Conservation (phyloP, 768 basidiomycete species). For the Tulasnella sp. region DNA sequence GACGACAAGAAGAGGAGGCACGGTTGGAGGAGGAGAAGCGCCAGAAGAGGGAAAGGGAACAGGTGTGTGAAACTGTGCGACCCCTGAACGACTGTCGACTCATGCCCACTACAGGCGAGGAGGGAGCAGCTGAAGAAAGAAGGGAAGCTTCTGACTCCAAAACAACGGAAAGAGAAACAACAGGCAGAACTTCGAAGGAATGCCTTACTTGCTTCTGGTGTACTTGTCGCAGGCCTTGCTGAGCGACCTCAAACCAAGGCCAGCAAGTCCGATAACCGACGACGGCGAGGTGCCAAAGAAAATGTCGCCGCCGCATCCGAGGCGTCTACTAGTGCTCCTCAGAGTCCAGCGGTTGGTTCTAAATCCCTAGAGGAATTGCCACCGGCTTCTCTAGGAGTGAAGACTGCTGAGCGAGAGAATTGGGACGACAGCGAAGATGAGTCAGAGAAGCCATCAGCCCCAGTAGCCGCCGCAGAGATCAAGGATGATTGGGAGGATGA, state of each 20-base stretch:
- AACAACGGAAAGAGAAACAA: constrained; percentile 87
- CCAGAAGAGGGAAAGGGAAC: constrained; percentile 52
- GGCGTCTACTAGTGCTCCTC: constrained; percentile 19
- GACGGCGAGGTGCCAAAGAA: constrained; percentile 38
- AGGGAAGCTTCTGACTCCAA: constrained; percentile 89
- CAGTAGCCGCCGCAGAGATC: constrained; percentile 20
- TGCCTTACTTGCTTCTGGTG: constrained; percentile 80
- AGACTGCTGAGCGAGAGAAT: constrained; percentile 27
- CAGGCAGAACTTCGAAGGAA: constrained; percentile 83
- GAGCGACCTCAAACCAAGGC: constrained; percentile 34
- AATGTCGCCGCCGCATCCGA: not conserved
- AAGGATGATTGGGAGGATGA: constrained; percentile 54
- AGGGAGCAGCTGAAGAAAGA: constrained; percentile 86
- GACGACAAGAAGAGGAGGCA: constrained; percentile 60
- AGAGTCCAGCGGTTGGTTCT: constrained; percentile 19
- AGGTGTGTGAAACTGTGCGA: constrained; percentile 19
- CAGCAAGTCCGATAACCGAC: constrained; percentile 70
- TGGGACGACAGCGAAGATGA: constrained; percentile 30
- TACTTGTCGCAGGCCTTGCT: constrained; percentile 80
- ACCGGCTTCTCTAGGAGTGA: constrained; percentile 30
- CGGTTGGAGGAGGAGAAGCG: constrained; percentile 70
- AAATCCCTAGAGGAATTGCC: not conserved
- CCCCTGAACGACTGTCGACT: not conserved
- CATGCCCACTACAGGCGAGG: constrained; percentile 52
- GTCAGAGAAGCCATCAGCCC: constrained; percentile 24